phyloP scores from a whole-genome alignment of 345 rosid genomes.

The Cochlearia excelsa region DNA sequence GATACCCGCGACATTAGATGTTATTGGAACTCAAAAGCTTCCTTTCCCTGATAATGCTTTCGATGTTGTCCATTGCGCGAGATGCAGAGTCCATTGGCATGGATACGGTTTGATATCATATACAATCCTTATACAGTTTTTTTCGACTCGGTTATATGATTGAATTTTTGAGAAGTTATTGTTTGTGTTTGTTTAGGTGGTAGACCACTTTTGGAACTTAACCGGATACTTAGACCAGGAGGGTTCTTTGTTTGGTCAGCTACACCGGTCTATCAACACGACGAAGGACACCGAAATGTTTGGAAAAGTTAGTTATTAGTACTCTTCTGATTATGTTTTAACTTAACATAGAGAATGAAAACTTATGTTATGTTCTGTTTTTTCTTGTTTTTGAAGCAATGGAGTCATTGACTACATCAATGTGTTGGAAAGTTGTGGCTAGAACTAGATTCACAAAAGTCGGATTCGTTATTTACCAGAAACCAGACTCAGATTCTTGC shows the following conservation, averaged over 20 bases:
- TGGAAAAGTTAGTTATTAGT: conserved; percentile 57
- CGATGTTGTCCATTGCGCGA: conserved; percentile 86
- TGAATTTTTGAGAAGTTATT: not conserved
- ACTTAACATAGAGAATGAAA: not conserved
- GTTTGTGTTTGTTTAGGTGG: conserved; percentile 51
- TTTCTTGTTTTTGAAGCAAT: conserved; percentile 49
- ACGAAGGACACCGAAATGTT: conserved; percentile 53
- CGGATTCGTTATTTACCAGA: conserved; percentile 81
- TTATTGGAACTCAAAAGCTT: conserved; percentile 77
- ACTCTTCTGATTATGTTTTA: not conserved
- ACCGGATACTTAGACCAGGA: conserved; percentile 85
- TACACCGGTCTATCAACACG: conserved; percentile 74
- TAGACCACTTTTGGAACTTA: conserved; percentile 84
- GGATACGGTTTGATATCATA: conserved; percentile 31
- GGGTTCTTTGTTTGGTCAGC: conserved; percentile 98
- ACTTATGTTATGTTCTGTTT: not conserved
- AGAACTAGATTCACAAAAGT: conserved; percentile 58
- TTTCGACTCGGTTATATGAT: not conserved
- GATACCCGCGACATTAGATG: conserved; percentile 79
- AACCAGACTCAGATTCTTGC: conserved; percentile 67
- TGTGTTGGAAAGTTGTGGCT: conserved; percentile 80
- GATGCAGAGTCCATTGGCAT: conserved; percentile 95
- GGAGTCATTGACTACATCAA: conserved; percentile 63
- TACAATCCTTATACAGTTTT: not conserved
- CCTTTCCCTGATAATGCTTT: conserved; percentile 63